Base-by-base conservation (phyloP, 169 alveolate species). In the Plasmodium sp. region DNA sequence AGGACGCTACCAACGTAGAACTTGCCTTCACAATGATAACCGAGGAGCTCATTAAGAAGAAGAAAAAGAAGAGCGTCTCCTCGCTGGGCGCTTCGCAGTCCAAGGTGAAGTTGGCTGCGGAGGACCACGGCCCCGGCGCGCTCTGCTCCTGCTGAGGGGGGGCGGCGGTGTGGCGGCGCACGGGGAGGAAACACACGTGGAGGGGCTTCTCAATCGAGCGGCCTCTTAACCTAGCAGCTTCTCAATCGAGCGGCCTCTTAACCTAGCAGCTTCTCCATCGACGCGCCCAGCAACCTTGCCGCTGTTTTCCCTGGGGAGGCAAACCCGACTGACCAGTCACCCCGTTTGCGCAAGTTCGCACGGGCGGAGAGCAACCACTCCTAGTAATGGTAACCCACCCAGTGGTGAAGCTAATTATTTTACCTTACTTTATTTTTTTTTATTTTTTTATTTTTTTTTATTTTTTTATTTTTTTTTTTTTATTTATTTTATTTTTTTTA, bases 1-100 rank as follows among this genome's bases (percentile, higher is more conserved):
- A 96, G 85, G 95, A 93, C 79, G 96, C 98, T 33, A 96, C 94
- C 71, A 97, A 97, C 92, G 98, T 97, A 22, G 98, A 97, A 81
- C 94, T 96, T 90, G 98, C 97, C 2, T 96, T 96, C 79, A 83
- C 85, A 14, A 91, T 90, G 80, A 90, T 96, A 48, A 96, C 96
- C 67, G 95, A 94, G 67, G 94, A 84, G 54, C 91, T 95, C 18
- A 79, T 93, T 48, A 84, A 92, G 74, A 92, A 86, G 45, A 86
- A 86, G 56, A 86, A 86, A 56, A 84, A 84, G 77, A 86, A 86
- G 56, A 86, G 43, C 67, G 34, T 56, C 4, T 54, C 62, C 16
- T 51, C 85, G 9, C 39, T 33, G 27, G 81, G 81, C 2, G 71
- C 22, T 16, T n/a, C 18, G 45, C 93, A 86, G n/a, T 27, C 86